These are phyloP conservation scores for Boletus coccyginus DNA, from an alignment of 768 basidiomycete species.

Conservation along the genomic window DNA sequence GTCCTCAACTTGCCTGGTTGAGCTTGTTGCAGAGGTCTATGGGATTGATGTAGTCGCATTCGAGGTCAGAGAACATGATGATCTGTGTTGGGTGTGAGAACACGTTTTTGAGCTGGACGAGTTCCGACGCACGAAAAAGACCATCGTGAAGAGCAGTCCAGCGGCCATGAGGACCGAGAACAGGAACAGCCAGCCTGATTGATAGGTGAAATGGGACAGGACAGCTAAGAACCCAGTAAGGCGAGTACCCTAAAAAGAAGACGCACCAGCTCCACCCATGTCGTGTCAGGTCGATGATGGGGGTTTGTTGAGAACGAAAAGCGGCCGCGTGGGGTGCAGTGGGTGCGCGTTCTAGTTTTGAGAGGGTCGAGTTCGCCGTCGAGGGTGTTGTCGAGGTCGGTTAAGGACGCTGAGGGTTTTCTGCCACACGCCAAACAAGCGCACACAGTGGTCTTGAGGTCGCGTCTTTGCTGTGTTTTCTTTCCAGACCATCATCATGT, in stretches of 20 bases:
- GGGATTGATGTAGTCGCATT: conserved; percentile 99
- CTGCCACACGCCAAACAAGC: conserved; percentile 30
- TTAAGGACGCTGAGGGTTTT: conserved; percentile 10
- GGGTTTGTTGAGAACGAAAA: not conserved
- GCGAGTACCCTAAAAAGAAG: not conserved
- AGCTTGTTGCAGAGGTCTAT: conserved; percentile 99
- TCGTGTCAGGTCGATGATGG: conserved; percentile 3
- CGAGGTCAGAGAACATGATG: conserved; percentile 99
- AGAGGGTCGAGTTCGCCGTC: not conserved
- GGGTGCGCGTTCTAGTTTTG: not conserved
- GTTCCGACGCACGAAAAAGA: conserved; percentile 85
- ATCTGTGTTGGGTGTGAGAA: conserved; percentile 53
- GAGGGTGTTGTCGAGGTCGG: not conserved
- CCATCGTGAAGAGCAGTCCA: conserved; percentile 95
- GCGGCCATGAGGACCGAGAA: conserved; percentile 96
- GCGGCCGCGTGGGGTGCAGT: not conserved
- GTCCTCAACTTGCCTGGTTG: conserved; percentile 68
- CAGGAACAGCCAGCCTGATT: conserved; percentile 92
- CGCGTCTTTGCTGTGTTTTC: conserved; percentile 2
- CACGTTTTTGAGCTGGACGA: not conserved
- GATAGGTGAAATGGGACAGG: not conserved
- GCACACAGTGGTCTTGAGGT: conserved; percentile 14
- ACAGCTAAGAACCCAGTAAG: not conserved
- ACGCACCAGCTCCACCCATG: conserved; percentile 46
- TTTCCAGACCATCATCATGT: conserved; percentile 21